Evolutionary conservation across 257 asterid genomes (phyloP).

Genomic region (Nemophila menziesii): DNA sequence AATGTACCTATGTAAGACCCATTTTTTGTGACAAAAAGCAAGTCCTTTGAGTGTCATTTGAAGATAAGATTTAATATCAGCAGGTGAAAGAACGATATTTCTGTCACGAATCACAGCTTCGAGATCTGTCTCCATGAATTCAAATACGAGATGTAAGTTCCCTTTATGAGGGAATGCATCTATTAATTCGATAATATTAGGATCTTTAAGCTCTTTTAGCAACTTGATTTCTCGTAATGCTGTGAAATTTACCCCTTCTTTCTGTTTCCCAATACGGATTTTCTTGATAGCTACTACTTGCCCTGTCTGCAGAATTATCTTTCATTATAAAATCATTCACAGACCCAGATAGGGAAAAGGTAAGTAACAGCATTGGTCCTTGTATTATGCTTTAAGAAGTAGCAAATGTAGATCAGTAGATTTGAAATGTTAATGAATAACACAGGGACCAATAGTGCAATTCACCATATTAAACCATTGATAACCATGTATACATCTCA

Average conservation of each 20-base stretch:
- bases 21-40: constrained; percentile 80
- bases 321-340: background rate
- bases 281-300: constrained; percentile 91
- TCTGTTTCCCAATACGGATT: constrained; percentile 89
- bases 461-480: too few species aligned
- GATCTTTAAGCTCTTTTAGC: constrained; percentile 92
- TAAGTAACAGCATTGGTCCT: too few species aligned
- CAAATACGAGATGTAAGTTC: constrained; percentile 94
- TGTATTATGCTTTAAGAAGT: too few species aligned
- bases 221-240: constrained; percentile 89
- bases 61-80: constrained; percentile 82
- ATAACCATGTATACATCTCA: too few species aligned
- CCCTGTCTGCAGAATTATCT: constrained; percentile 53
- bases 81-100: constrained; percentile 82
- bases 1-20: constrained; percentile 87
- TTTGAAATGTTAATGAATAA: too few species aligned
- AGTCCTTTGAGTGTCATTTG: constrained; percentile 96
- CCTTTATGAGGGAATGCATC: constrained; percentile 90
- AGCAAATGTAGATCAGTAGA: too few species aligned
- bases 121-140: constrained; percentile 97
- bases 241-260: constrained; percentile 93
- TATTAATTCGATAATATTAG: constrained; percentile 74
- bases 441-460: too few species aligned
- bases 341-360: background rate
- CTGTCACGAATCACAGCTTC: constrained; percentile 97